These are phyloP conservation scores for Choiromyces venosus DNA, from an alignment of 495 filamentous ascomycete genomes.

Conservation along the genomic window DNA sequence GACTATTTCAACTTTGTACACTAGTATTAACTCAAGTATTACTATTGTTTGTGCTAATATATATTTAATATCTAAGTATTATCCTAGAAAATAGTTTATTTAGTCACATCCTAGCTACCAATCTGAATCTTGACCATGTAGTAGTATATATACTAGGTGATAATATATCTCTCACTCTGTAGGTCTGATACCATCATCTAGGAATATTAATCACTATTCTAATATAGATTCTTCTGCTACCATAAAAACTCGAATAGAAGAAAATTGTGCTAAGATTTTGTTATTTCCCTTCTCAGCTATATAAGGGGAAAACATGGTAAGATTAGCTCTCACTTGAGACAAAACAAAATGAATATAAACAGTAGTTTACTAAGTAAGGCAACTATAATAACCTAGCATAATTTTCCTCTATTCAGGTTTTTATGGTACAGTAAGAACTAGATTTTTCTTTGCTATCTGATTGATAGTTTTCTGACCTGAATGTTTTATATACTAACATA, in stretches of 20 bases:
- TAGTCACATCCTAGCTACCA: too few relatives aligned
- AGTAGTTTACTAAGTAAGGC: too few relatives aligned
- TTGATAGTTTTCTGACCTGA: neutral
- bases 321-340: too few relatives aligned
- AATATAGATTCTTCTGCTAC: neutral
- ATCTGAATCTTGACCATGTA: too few relatives aligned
- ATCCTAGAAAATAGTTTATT: neutral
- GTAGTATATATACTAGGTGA: neutral
- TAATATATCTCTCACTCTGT: neutral
- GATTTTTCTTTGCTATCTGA: neutral
- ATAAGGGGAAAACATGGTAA: too few relatives aligned
- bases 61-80: neutral
- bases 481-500: conserved; percentile 1
- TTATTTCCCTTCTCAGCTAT: too few relatives aligned
- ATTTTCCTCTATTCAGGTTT: too few relatives aligned
- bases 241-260: too few relatives aligned
- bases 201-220: conserved; percentile 15
- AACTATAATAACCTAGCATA: too few relatives aligned
- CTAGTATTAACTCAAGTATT: neutral
- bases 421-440: too few relatives aligned
- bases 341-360: too few relatives aligned
- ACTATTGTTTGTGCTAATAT: conserved; percentile 6
- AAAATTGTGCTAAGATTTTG: too few relatives aligned
- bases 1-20: conserved; percentile 10
- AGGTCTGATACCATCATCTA: conserved; percentile 11